Evolutionary conservation across 2,329 filamentous ascomycete genomes (phyloP).

Genomic region (Epichloe bromicola): DNA sequence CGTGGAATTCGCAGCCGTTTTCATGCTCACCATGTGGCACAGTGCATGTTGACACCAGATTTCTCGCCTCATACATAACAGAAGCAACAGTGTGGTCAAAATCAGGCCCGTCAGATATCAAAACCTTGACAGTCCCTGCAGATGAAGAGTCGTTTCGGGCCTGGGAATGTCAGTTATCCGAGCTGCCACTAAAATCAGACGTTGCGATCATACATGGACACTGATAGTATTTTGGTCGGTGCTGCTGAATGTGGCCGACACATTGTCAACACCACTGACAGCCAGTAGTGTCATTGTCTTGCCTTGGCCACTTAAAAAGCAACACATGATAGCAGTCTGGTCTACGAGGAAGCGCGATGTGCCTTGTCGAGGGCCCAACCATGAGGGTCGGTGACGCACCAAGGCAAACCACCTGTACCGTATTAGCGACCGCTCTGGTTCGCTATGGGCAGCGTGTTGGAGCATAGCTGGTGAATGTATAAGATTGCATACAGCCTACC

Average conservation of each 20-base stretch:
- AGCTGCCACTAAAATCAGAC: neutral
- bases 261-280: conserved; percentile 59
- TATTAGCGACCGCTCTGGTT: conserved; percentile 1
- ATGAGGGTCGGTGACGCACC: conserved; percentile 67
- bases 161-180: conserved; percentile 20
- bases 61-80: conserved; percentile 77
- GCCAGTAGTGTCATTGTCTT: conserved; percentile 66
- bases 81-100: conserved; percentile 69
- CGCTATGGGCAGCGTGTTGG: no score
- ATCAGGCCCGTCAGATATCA: conserved; percentile 57
- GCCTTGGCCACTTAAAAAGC: conserved; percentile 62
- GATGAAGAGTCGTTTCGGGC: conserved; percentile 52
- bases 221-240: conserved; percentile 52
- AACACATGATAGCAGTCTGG: conserved; percentile 65
- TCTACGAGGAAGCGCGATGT: conserved; percentile 52
- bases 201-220: conserved; percentile 41
- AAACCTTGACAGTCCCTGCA: conserved; percentile 42
- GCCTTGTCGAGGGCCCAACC: conserved; percentile 83
- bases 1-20: conserved; percentile 32
- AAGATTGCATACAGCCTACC: conserved; percentile 23
- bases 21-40: conserved; percentile 28
- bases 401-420: conserved; percentile 63
- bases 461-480: neutral
- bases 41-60: conserved; percentile 28
- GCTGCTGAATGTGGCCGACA: conserved; percentile 56